Base-by-base conservation (phyloP, 495 filamentous ascomycete genomes). In the Xylaria acuta region DNA sequence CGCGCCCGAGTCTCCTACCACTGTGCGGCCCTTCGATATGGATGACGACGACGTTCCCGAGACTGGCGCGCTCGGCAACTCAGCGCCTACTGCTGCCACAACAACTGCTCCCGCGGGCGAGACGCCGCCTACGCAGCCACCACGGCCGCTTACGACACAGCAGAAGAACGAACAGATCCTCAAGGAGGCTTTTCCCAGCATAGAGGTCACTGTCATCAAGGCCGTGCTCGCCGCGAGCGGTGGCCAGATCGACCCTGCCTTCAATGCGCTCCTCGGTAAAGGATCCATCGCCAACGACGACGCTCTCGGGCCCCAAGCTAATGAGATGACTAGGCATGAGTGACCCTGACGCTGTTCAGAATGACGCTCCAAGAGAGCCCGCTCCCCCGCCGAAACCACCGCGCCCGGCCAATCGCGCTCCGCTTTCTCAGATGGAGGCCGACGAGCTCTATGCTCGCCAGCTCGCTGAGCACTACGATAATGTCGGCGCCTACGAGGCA, bases 371-470 rank as follows among this genome's bases (percentile, higher is more conserved):
- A 40, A 71, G 59, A 65, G 80, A 85, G 64, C 75, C 83, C 9
- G 80, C 78, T 22, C 83, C 82, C 14, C 92, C 93, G 9, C 89
- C 91, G 14, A 89, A 89, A 74, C 93, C 93, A 9, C 93, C 92
- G 56, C 89, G 92, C 56, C 90, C 91, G 36, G 78, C 79, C 20
- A 82, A 85, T 27, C 88, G 89, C 72, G 91, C 92, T 32, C 85
- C 90, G 1, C 88, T 89, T 79, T 89, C 86, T 70, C 96, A 98
- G 80, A 76, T 98, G 49, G 93, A 97, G 79, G 90, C 92, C 25
- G 96, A 99, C 82, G 96, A 98, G 79, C 85, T 89, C 73, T 98
- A 98, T 82, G 96, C 97, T 32, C 93, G 95, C 63, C 95, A 97
- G 81, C 90, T 98, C 49, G 94, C 94, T 6, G 91, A 96, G 78